A percentile compares a stretch with the other conserved stretches of the same genome.
phyloP scores from a whole-genome alignment of 192 early-diverging fungal species.

The Linnemannia elongata region DNA sequence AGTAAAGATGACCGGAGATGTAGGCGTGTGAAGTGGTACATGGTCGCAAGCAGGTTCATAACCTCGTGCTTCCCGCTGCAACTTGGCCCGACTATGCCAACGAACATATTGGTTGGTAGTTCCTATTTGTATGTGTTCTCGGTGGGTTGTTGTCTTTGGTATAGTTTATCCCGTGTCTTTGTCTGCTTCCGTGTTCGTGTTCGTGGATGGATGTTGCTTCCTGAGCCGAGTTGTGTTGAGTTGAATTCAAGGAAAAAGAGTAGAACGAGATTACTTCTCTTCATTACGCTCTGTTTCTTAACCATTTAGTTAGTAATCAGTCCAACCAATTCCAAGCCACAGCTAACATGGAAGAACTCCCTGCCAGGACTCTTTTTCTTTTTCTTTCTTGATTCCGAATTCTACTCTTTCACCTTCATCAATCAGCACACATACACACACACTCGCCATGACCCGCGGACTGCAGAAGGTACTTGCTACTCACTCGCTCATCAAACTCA shows the following conservation, averaged over 20 bases:
- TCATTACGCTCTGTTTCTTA: not conserved
- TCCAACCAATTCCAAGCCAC: not conserved
- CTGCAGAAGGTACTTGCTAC: slow-evolving; percentile 41
- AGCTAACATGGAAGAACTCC: not conserved
- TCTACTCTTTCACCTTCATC: not conserved
- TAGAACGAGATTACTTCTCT: not conserved
- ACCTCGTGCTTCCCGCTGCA: slow-evolving; percentile 78
- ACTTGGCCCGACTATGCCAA: slow-evolving; percentile 75
- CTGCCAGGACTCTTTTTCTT: not conserved
- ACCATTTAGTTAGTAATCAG: not conserved
- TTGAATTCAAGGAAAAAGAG: not conserved
- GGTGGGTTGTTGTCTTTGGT: too few relatives aligned
- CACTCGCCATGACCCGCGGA: slow-evolving; percentile 47
- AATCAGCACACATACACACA: not conserved
- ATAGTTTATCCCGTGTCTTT: not conserved
- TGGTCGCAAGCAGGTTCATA: slow-evolving; percentile 67
- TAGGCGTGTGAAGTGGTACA: slow-evolving; percentile 64
- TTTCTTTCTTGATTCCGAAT: not conserved
- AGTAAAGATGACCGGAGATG: slow-evolving; percentile 19
- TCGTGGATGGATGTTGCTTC: not conserved
- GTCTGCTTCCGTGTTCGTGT: not conserved
- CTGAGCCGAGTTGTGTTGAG: not conserved
- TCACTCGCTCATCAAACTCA: too few relatives aligned
- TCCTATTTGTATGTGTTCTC: not conserved
- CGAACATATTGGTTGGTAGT: slow-evolving; percentile 67